phyloP scores from a whole-genome alignment of 306 rosid genomes.

The Crotalaria pallida region DNA sequence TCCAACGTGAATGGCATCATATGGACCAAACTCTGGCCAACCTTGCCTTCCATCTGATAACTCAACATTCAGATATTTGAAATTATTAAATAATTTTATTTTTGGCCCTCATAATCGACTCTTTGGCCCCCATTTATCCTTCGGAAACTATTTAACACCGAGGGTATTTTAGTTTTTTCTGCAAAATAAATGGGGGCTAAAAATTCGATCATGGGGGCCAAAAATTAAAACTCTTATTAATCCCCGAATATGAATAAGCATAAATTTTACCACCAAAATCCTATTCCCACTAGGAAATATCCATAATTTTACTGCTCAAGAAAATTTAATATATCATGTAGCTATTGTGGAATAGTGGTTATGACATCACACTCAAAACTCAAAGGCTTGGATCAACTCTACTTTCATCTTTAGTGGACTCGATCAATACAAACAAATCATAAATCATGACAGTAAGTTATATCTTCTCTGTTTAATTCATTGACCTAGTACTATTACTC shows the following conservation, averaged over 20 bases:
- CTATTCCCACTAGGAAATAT: not conserved
- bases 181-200: too few relatives aligned
- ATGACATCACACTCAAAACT: not conserved
- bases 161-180: too few relatives aligned
- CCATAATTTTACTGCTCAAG: not conserved
- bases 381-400: not conserved
- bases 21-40: slow-evolving; percentile 84
- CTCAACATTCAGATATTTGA: not conserved
- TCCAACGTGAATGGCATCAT: slow-evolving; percentile 95
- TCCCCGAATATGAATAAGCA: not conserved
- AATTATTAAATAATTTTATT: too few relatives aligned
- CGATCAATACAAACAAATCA: not conserved
- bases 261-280: not conserved
- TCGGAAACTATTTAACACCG: too few relatives aligned
- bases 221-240: too few relatives aligned
- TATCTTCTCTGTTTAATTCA: not conserved
- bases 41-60: slow-evolving; percentile 88
- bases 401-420: not conserved
- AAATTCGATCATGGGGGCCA: too few relatives aligned
- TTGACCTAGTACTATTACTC: not conserved
- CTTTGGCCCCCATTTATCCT: too few relatives aligned
- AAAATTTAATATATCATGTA: not conserved
- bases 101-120: too few relatives aligned
- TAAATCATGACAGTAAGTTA: not conserved
- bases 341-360: not conserved